A percentile compares a stretch with the other conserved stretches of the same genome.
Evolutionary conservation across 306 rosid species (phyloP).

Genomic region (Ammopiptanthus mongolicus): DNA sequence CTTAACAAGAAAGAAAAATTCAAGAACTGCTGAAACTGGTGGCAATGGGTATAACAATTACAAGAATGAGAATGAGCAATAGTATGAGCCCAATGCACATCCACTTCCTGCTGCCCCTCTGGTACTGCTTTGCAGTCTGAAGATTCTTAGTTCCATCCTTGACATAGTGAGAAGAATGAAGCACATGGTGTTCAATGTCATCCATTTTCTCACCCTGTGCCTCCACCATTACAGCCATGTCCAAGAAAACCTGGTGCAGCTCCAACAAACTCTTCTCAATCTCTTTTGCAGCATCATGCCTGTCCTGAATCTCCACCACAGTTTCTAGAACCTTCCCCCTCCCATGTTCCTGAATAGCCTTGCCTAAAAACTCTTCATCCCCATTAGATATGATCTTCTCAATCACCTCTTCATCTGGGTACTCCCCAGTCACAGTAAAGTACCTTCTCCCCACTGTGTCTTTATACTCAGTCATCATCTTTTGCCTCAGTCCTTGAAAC

Average conservation of each 20-base stretch:
- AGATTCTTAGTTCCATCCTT: slow-evolving; percentile 66
- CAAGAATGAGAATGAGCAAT: slow-evolving; percentile 50
- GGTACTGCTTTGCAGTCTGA: slow-evolving; percentile 47
- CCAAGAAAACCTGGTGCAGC: slow-evolving; percentile 79
- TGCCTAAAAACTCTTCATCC: slow-evolving; percentile 48
- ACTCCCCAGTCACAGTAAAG: slow-evolving; percentile 74
- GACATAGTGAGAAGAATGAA: slow-evolving; percentile 68
- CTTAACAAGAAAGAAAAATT: neutral
- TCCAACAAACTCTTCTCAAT: slow-evolving; percentile 75
- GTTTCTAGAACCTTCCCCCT: slow-evolving; percentile 80
- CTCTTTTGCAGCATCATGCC: slow-evolving; percentile 71
- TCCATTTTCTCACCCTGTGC: slow-evolving; percentile 94
- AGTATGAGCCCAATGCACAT: slow-evolving; percentile 61
- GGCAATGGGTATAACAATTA: slow-evolving; percentile 52
- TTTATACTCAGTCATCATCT: slow-evolving; percentile 75
- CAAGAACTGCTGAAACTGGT: slow-evolving; percentile 55
- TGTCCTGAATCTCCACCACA: slow-evolving; percentile 81
- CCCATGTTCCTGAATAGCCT: slow-evolving; percentile 67
- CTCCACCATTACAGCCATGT: slow-evolving; percentile 96
- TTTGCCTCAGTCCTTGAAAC: slow-evolving; percentile 70
- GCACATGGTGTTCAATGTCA: slow-evolving; percentile 79
- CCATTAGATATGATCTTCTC: slow-evolving; percentile 76
- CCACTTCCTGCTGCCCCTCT: slow-evolving; percentile 65
- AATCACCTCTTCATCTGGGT: slow-evolving; percentile 68
- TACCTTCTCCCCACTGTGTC: slow-evolving; percentile 78